Percentiles rank a stretch among this genome's conserved stretches.
Conservation (phyloP, 331 rosid species). For the Rosa hybrid region DNA sequence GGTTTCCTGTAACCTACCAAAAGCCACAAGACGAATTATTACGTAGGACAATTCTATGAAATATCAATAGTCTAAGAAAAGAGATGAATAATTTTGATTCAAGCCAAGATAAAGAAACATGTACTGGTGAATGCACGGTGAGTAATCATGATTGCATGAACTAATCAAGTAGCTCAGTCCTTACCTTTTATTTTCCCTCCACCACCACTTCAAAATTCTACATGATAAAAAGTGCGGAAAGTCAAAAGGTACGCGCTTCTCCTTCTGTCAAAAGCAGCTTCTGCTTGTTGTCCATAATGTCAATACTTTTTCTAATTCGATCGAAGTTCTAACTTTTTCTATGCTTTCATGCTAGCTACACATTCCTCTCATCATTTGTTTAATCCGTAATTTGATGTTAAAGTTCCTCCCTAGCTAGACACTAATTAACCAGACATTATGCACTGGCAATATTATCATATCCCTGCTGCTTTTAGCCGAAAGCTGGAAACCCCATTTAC, state of each 20-base stretch:
- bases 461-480: constrained; percentile 25
- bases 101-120: not conserved
- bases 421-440: not conserved
- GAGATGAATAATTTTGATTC: not conserved
- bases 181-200: constrained; percentile 14
- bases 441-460: not conserved
- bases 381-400: not conserved
- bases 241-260: not conserved
- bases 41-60: not conserved
- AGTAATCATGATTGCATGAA: not conserved
- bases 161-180: not conserved
- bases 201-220: not conserved
- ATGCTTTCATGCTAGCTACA: not conserved
- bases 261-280: not conserved
- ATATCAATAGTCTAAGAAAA: not conserved
- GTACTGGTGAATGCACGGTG: not conserved
- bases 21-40: not conserved
- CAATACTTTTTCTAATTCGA: not conserved
- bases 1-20: not conserved
- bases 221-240: not conserved
- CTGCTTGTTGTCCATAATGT: not conserved
- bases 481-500: constrained; percentile 21
- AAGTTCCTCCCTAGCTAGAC: not conserved
- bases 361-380: not conserved
- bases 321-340: not conserved